These are phyloP conservation scores for Geosmithia putterillii DNA, from an alignment of 2,329 filamentous ascomycete species.

Conservation along the genomic window DNA sequence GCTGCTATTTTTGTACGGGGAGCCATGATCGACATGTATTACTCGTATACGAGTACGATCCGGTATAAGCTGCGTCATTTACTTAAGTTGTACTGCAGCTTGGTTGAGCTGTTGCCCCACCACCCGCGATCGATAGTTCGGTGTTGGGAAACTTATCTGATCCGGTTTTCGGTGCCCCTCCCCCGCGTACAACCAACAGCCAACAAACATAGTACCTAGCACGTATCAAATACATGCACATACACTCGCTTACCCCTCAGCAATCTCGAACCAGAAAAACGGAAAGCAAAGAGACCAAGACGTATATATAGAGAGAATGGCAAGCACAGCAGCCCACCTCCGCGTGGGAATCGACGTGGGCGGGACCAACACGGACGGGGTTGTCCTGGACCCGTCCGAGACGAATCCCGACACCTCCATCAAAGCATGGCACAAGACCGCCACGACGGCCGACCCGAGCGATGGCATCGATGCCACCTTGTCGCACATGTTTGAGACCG, in stretches of 20 bases:
- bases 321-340: constrained; percentile 5
- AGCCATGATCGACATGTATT: too few species aligned
- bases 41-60: too few species aligned
- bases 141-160: constrained; percentile 1
- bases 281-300: background rate
- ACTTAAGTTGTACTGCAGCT: too few species aligned
- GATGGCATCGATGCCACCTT: constrained; percentile 32
- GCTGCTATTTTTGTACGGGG: too few species aligned
- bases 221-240: background rate
- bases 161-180: background rate
- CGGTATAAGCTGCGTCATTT: too few species aligned
- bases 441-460: constrained; percentile 34
- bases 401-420: constrained; percentile 26
- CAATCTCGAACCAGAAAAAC: background rate
- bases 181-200: background rate
- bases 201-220: background rate
- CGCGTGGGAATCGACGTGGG: constrained; percentile 34
- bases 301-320: background rate
- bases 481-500: constrained; percentile 23
- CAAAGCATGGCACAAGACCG: constrained; percentile 34
- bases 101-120: background rate
- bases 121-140: background rate
- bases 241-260: background rate
- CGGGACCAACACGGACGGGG: constrained; percentile 42
- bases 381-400: constrained; percentile 30